Conservation (phyloP, 2,329 filamentous ascomycete species). For the Trematosphaeria pertusa region DNA sequence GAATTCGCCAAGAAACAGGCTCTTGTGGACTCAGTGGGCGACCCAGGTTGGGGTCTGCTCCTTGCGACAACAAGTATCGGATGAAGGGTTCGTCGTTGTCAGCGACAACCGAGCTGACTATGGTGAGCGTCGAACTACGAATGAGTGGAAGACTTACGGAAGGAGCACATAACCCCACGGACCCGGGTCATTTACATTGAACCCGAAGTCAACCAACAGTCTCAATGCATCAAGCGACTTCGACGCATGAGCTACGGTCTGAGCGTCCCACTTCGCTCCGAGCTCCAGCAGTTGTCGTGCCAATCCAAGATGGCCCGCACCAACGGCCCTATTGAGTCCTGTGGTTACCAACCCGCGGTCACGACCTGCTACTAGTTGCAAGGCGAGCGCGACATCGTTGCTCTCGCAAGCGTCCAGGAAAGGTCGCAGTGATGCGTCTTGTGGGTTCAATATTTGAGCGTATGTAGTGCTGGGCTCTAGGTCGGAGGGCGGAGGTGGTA, state of each 20-base stretch:
- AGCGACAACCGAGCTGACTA: too few relatives aligned
- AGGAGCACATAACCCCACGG: too few relatives aligned
- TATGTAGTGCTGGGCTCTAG: too few relatives aligned
- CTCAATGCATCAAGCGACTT: constrained; percentile 6
- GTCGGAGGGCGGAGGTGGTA: too few relatives aligned
- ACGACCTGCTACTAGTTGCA: constrained; percentile 1
- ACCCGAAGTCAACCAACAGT: constrained; percentile 10
- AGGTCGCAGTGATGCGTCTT: too few relatives aligned
- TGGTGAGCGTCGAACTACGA: too few relatives aligned
- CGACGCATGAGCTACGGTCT: not conserved
- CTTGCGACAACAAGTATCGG: not conserved
- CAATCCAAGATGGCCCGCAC: constrained; percentile 2
- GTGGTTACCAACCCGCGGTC: constrained; percentile 6
- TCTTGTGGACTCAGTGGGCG: not conserved
- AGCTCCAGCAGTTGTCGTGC: not conserved
- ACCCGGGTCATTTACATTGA: constrained; percentile 11
- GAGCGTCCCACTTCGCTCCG: not conserved
- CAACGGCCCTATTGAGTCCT: constrained; percentile 5
- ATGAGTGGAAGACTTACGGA: too few relatives aligned
- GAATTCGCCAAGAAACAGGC: not conserved
- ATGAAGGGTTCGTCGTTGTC: not conserved
- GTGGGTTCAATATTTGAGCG: too few relatives aligned
- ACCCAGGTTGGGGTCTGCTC: not conserved
- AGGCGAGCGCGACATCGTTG: constrained; percentile 5
- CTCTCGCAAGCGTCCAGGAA: too few relatives aligned